Percentiles rank a stretch among this genome's conserved stretches.
Conservation (phyloP, 2,329 filamentous ascomycete genomes). For the Helotiales sp. region DNA sequence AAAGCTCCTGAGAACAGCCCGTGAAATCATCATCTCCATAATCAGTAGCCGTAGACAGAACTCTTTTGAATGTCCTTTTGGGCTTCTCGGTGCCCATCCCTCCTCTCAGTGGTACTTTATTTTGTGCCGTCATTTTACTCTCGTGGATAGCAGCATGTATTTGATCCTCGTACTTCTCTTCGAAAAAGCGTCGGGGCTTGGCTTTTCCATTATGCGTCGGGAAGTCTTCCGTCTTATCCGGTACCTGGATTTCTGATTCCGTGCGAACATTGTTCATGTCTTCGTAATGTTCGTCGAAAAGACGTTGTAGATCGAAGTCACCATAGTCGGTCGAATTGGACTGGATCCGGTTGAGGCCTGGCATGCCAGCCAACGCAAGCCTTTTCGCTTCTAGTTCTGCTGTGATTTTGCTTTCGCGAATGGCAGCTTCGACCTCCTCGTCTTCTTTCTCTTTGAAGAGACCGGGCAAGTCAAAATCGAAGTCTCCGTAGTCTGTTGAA, state of each 20-base stretch:
- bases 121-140: slow-evolving; percentile 14
- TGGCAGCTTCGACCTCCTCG: slow-evolving; percentile 5
- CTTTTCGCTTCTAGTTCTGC: slow-evolving; percentile 1
- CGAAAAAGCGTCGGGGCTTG: slow-evolving; percentile 33
- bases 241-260: neutral
- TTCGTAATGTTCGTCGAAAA: slow-evolving; percentile 40
- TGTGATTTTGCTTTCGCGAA: slow-evolving; percentile 4
- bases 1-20: slow-evolving; percentile 35
- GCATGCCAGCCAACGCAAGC: neutral
- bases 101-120: slow-evolving; percentile 11
- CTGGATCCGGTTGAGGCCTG: neutral
- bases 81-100: neutral
- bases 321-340: slow-evolving; percentile 8
- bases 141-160: slow-evolving; percentile 14
- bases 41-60: slow-evolving; percentile 34
- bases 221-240: neutral
- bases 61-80: slow-evolving; percentile 24
- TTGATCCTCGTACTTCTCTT: slow-evolving; percentile 40
- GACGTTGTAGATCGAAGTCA: slow-evolving; percentile 12
- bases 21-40: slow-evolving; percentile 42
- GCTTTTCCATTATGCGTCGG: neutral
- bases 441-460: neutral
- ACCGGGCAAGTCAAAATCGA: slow-evolving; percentile 3
- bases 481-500: slow-evolving; percentile 13
- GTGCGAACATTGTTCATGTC: slow-evolving; percentile 10